These are phyloP conservation scores for Aspergillus ochraceoroseus DNA, from an alignment of 2,329 filamentous ascomycete species.

Conservation along the genomic window DNA sequence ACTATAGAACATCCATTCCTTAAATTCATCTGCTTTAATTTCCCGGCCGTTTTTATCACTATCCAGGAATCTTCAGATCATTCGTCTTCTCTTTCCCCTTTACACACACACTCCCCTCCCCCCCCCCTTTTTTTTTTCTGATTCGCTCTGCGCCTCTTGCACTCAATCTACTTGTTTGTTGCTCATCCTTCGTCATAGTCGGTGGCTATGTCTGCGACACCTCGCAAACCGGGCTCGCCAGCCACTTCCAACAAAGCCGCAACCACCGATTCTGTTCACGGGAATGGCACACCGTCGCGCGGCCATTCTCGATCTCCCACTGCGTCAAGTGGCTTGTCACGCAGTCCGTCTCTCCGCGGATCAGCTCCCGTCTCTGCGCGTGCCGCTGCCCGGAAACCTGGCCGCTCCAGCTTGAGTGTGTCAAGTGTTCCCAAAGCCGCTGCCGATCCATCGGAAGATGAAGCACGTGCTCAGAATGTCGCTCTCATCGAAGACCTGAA, in stretches of 20 bases:
- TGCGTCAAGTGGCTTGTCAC: constrained; percentile 47
- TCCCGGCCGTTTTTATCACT: constrained; percentile 24
- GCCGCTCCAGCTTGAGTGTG: constrained; percentile 42
- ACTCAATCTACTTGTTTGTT: constrained; percentile 6
- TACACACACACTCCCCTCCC: constrained; percentile 7
- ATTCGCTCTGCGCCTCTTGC: constrained; percentile 13
- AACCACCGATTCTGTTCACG: constrained; percentile 27
- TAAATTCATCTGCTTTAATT: constrained; percentile 25
- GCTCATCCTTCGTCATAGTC: constrained; percentile 13
- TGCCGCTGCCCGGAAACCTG: constrained; percentile 60
- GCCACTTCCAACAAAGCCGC: constrained; percentile 33
- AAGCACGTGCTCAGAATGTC: constrained; percentile 72
- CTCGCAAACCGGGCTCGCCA: constrained; percentile 41
- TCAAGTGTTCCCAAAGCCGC: constrained; percentile 43
- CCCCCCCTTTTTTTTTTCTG: no score
- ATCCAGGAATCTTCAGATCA: constrained; percentile 2
- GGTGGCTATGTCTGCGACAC: constrained; percentile 41
- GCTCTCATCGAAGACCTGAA: constrained; percentile 79
- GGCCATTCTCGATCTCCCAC: constrained; percentile 48
- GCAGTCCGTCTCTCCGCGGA: constrained; percentile 61
- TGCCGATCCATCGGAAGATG: constrained; percentile 57
- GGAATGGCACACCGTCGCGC: constrained; percentile 36
- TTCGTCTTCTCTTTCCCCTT: constrained; percentile 10
- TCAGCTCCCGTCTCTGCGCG: constrained; percentile 62
- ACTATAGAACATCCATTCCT: constrained; percentile 19